Evolutionary conservation across 306 rosid genomes (phyloP), one percentile per base, ranked within the genome.

Genomic region (Oemleria cerasiformis): DNA sequence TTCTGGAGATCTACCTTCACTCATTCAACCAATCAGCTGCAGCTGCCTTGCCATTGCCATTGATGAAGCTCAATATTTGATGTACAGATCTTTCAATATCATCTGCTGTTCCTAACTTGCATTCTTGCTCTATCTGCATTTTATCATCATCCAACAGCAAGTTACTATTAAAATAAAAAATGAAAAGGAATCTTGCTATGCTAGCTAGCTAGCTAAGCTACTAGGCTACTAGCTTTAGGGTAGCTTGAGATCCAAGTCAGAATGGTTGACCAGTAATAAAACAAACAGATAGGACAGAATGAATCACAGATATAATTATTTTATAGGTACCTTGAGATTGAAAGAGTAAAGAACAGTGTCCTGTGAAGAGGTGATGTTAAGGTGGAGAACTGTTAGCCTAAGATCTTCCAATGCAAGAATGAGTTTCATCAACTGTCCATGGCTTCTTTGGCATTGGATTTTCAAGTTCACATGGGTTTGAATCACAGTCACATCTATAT

Each of bases 381-480:
- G 96, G 81, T 94, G 99, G 70, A 94, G 72, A 75, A 95, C 82
- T 3, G 90, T 72, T 61, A 91, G 88, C 83, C 89, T 77, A 42
- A 89, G 97, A 47, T 92, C 88, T 71, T 95, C 96, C 62, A 95
- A 72, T 15, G 93, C 97, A 78, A 88, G 85, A 75, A 95, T 86
- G 70, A 87, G 85, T 59, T 86, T 84, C 75, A 95, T 38, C 80
- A 95, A 68, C 79, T 86, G 96, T 4, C 92, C 92, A 41, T 74
- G 76, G 39, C 75, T 88, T 62, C 85, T 89, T 44, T 65, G 77
- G 71, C 96, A 84, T 62, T 81, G 84, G 66, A 94, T 81, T 80
- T 89, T 94, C 86, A 94, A 78, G 90, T 86, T 94, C 48, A 94
- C 99, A 84, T 94, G 99, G 54, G 85, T 82, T 83, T 94, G 96